phyloP scores from a whole-genome alignment of 768 basidiomycete species.

The Mycena albidolilacea region DNA sequence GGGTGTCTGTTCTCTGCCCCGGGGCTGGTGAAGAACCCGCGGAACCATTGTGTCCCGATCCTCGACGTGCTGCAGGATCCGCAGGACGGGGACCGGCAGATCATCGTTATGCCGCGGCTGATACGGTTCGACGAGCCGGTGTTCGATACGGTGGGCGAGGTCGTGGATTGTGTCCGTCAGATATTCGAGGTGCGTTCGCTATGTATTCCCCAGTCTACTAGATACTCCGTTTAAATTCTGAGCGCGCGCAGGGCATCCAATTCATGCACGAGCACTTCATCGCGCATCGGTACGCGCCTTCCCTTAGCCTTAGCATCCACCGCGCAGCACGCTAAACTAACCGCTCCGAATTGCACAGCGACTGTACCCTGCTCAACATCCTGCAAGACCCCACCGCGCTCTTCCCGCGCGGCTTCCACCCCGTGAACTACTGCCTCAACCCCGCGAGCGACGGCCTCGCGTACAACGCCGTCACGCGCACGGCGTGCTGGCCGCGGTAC shows the following conservation, averaged over 20 bases:
- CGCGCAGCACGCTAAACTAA: neutral
- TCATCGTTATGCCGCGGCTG: slow-evolving; percentile 50
- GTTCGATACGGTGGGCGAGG: slow-evolving; percentile 45
- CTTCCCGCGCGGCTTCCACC: slow-evolving; percentile 41
- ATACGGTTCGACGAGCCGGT: slow-evolving; percentile 37
- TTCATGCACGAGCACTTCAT: slow-evolving; percentile 45
- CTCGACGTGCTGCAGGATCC: slow-evolving; percentile 40
- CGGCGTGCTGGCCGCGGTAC: slow-evolving; percentile 40
- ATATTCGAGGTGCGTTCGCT: slow-evolving; percentile 46
- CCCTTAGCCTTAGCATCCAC: neutral
- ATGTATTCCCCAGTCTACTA: neutral
- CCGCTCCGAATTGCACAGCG: slow-evolving; percentile 20
- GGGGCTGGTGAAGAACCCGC: slow-evolving; percentile 14
- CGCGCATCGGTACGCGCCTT: slow-evolving; percentile 41
- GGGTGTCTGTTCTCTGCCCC: slow-evolving; percentile 40
- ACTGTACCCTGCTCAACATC: slow-evolving; percentile 40
- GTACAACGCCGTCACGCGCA: slow-evolving; percentile 35
- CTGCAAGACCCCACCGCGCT: slow-evolving; percentile 42
- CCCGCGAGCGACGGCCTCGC: slow-evolving; percentile 27
- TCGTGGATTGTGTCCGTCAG: slow-evolving; percentile 47
- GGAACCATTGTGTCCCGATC: slow-evolving; percentile 47
- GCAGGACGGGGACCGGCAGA: slow-evolving; percentile 22
- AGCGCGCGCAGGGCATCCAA: slow-evolving; percentile 36
- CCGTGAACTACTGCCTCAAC: slow-evolving; percentile 33
- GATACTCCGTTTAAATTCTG: no score